Conservation (phyloP, 805 yeast genomes). For the Ogataea populi-albae region DNA sequence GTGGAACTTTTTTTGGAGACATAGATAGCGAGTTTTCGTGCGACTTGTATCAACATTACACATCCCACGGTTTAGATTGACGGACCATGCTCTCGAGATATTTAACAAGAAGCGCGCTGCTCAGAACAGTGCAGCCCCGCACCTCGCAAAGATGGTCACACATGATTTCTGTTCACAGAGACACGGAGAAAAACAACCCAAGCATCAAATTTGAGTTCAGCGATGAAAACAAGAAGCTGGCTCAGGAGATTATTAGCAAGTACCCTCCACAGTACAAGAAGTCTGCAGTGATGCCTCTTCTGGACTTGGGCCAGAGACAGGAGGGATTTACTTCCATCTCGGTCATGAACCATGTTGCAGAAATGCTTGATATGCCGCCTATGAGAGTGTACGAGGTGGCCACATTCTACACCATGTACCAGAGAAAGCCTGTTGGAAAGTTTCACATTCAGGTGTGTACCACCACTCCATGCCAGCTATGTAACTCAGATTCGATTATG, state of each 20-base stretch:
- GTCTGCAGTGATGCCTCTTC: conserved; percentile 83
- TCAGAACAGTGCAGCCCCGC: not conserved
- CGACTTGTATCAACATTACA: not conserved
- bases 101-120: conserved; percentile 5
- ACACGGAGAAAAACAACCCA: conserved; percentile 64
- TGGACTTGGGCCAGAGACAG: conserved; percentile 86
- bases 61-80: no score
- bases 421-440: conserved; percentile 82
- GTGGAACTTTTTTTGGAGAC: no score
- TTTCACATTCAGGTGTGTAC: conserved; percentile 83
- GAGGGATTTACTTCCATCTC: conserved; percentile 80
- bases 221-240: conserved; percentile 60
- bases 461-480: conserved; percentile 84
- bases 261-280: conserved; percentile 86
- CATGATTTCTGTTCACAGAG: conserved; percentile 63
- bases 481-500: conserved; percentile 79
- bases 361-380: conserved; percentile 82
- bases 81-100: conserved; percentile 8
- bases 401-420: conserved; percentile 88
- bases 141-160: conserved; percentile 24
- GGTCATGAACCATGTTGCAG: conserved; percentile 88
- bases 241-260: conserved; percentile 70
- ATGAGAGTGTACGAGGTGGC: conserved; percentile 94
- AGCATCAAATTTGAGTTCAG: conserved; percentile 70
- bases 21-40: not conserved